Evolutionary conservation across 202 grass and related monocot species (phyloP).

Genomic region (Setaria viridis): DNA sequence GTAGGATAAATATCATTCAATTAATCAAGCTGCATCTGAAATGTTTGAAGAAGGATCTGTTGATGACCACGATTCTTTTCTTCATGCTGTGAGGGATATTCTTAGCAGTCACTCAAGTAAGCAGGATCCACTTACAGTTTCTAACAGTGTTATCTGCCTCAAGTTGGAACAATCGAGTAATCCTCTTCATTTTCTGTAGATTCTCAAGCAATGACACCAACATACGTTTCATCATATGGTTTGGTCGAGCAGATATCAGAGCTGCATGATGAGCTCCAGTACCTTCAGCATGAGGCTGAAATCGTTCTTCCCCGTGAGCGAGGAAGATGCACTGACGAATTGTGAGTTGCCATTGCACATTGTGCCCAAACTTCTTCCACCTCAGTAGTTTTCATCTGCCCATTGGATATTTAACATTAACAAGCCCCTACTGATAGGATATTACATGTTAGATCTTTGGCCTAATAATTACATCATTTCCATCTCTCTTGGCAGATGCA

Average conservation of each 20-base stretch:
- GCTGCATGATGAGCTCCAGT: conserved; percentile 66
- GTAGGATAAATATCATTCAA: conserved; percentile 70
- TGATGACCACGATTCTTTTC: conserved; percentile 84
- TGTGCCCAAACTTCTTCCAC: neutral
- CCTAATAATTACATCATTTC: conserved; percentile 17
- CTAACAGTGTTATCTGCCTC: neutral
- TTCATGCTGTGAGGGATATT: conserved; percentile 83
- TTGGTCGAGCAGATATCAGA: conserved; percentile 81
- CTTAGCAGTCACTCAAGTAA: conserved; percentile 81
- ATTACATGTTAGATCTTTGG: neutral
- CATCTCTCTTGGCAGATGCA: conserved; percentile 62
- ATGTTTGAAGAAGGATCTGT: conserved; percentile 86
- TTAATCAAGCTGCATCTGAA: conserved; percentile 70
- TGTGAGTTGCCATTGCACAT: conserved; percentile 53
- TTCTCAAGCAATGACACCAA: conserved; percentile 55
- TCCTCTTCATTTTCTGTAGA: conserved; percentile 52
- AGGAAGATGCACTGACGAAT: conserved; percentile 74
- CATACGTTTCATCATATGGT: conserved; percentile 85
- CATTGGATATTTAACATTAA: conserved; percentile 9
- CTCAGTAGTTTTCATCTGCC: conserved; percentile 19
- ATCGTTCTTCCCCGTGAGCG: conserved; percentile 80
- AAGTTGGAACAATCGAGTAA: conserved; percentile 32
- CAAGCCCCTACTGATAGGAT: neutral
- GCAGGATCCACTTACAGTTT: conserved; percentile 2
- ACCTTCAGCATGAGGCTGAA: conserved; percentile 85